Conservation (phyloP, 2,329 filamentous ascomycete species). For the Aspergillus sp. region DNA sequence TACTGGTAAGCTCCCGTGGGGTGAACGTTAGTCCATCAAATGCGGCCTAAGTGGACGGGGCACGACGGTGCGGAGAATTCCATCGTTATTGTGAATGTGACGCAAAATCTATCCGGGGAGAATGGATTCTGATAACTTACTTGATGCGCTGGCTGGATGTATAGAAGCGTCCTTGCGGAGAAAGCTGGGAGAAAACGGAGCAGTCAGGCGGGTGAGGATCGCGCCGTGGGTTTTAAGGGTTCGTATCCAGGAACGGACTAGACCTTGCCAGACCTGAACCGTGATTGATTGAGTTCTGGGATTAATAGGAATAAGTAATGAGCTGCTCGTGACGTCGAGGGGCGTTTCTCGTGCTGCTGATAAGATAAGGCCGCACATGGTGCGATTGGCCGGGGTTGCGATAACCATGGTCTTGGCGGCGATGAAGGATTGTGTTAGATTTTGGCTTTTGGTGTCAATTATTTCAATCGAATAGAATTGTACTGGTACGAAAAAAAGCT, state of each 20-base stretch:
- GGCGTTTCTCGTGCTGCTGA: conserved; percentile 19
- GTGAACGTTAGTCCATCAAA: not conserved
- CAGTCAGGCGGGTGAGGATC: not conserved
- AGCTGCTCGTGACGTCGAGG: conserved; percentile 11
- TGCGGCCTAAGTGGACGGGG: not conserved
- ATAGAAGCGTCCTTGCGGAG: not conserved
- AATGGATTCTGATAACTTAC: too few relatives aligned
- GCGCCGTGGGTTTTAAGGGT: not conserved
- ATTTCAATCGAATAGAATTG: too few relatives aligned
- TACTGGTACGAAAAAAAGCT: too few relatives aligned
- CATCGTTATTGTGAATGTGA: too few relatives aligned
- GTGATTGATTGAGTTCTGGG: not conserved
- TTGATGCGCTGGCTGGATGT: not conserved
- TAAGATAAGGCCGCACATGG: conserved; percentile 24
- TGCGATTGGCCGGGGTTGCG: conserved; percentile 16
- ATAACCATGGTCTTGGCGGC: conserved; percentile 2
- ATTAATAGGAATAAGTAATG: not conserved
- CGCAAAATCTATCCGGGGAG: too few relatives aligned
- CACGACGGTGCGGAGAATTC: not conserved
- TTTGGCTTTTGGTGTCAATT: not conserved
- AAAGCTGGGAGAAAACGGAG: not conserved
- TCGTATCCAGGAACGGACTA: not conserved
- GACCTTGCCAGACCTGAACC: not conserved
- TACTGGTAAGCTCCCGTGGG: not conserved
- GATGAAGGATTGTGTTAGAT: not conserved